Evolutionary conservation across 371 early-diverging fungal species (phyloP), one percentile per base, ranked within the genome.

Genomic region (Apophysomyces ossiformis): DNA sequence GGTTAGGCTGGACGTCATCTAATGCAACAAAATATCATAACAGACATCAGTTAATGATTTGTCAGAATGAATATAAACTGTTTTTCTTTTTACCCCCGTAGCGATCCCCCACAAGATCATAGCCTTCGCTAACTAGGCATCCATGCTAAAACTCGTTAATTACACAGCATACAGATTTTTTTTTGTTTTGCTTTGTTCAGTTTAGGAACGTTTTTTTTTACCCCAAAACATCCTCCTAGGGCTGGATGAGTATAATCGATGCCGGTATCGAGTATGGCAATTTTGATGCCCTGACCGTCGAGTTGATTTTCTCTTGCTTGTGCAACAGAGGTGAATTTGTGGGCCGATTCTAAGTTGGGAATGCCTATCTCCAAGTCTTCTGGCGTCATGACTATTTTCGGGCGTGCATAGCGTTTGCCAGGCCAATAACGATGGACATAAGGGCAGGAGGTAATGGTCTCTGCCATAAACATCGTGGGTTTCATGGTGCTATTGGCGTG

Each of bases 151-250:
- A 9, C 9, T 50, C 11, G 41, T 41, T 41, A 11, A 57, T 5
- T n/a, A 57, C 38, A 58, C 2, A 2, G 3, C 32, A 26, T 26
- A 26, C 32, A 26, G 32, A 26, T 26, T 26, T 26, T 26, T 26
- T 26, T 26, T 26, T 3, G n/a, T n/a, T 26, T 26, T 26, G 32
- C 32, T 1, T 26, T 26, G 32, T 26, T 26, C 32, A 26, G 32
- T 26, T 26, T 18, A 35, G 32, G 9, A 43, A 26, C 15, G 61
- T 11, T 21, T 36, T n/a, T 3, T 58, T 62, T 37, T 62, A 58
- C 58, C 5, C 89, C 89, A 63, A 85, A 86, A 57, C 87, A 76
- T 6, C 86, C 85, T 18, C 87, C 88, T 11, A 90, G 68, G 0
- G 87, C 86, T 2, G 89, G 86, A 60, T 89, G 91, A 60, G 64